Evolutionary conservation across 345 rosid genomes (phyloP).

Genomic region (Lepidium sativum): DNA sequence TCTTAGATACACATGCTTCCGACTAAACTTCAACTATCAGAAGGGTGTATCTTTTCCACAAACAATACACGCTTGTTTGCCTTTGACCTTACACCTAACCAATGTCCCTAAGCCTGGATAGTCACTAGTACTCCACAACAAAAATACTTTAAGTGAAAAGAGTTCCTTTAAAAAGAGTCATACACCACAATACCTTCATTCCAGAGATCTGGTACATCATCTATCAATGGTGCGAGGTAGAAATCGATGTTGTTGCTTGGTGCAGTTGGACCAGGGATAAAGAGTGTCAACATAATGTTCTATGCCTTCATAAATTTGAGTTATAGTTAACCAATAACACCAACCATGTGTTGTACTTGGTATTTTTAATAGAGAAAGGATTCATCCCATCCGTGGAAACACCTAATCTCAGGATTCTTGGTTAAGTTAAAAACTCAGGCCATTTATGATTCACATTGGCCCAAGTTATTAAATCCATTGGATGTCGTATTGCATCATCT

Average conservation of each 20-base stretch:
- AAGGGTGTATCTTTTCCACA: not conserved
- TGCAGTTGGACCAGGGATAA: not conserved
- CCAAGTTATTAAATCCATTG: no score
- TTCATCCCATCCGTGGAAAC: no score
- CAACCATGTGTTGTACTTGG: no score
- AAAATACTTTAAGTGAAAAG: not conserved
- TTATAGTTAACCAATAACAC: no score
- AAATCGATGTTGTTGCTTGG: no score
- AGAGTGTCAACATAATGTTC: not conserved
- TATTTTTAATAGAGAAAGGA: no score
- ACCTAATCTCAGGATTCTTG: no score
- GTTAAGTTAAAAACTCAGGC: no score
- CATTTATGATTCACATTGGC: no score
- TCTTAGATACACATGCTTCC: not conserved
- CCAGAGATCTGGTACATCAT: not conserved
- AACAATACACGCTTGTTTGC: not conserved
- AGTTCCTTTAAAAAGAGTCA: not conserved
- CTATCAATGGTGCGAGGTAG: not conserved
- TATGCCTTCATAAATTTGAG: no score
- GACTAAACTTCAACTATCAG: not conserved
- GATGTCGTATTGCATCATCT: no score
- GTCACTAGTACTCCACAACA: not conserved
- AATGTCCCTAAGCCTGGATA: not conserved
- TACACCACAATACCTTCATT: not conserved
- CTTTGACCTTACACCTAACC: not conserved